Conservation (phyloP, 352 stramenopile genomes). For the Phytophthora meadii region DNA sequence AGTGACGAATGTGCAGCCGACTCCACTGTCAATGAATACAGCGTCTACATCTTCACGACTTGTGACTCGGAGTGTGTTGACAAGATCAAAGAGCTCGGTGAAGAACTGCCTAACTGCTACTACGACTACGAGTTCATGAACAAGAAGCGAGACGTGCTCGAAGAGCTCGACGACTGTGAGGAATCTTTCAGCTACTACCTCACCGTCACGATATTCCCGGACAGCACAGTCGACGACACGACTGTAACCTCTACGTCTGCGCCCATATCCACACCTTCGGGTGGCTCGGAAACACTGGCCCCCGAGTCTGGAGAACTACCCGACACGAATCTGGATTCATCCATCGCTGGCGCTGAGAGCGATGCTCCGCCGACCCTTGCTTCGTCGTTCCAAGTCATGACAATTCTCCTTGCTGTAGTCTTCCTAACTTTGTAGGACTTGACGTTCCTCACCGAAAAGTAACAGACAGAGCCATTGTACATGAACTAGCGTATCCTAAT, state of each 20-base stretch:
- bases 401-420: constrained; percentile 1
- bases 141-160: constrained; percentile 40
- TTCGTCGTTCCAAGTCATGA: neutral
- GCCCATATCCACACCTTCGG: neutral
- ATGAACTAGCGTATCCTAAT: neutral
- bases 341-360: constrained; percentile 4
- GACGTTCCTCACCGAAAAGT: too few relatives aligned
- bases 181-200: constrained; percentile 12
- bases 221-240: constrained; percentile 6
- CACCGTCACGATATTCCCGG: constrained; percentile 12
- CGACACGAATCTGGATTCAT: constrained; percentile 18
- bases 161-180: constrained; percentile 21
- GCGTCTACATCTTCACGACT: constrained; percentile 38
- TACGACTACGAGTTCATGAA: constrained; percentile 43
- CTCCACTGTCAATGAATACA: constrained; percentile 29
- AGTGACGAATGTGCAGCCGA: constrained; percentile 37
- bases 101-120: constrained; percentile 39
- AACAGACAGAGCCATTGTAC: neutral
- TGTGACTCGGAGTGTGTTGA: constrained; percentile 38
- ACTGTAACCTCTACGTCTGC: constrained; percentile 11
- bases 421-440: constrained; percentile 9
- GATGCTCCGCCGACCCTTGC: neutral
- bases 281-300: too few relatives aligned
- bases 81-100: constrained; percentile 26
- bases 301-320: constrained; percentile 1